phyloP scores from a whole-genome alignment of 2,329 filamentous ascomycete genomes.

The Teratosphaeria pseudoeucalypti region DNA sequence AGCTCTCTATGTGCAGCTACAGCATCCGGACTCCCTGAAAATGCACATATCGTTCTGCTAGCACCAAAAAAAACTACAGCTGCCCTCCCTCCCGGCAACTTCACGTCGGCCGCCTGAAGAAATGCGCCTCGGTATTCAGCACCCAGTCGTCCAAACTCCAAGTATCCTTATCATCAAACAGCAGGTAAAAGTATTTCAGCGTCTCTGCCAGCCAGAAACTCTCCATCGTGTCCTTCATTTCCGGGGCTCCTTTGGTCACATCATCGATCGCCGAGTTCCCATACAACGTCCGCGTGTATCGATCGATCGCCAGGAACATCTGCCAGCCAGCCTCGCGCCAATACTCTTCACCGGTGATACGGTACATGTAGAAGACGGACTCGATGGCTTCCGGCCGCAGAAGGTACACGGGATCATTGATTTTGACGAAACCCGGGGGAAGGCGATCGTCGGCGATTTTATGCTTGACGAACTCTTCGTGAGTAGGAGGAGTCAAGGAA shows the following conservation, averaged over 20 bases:
- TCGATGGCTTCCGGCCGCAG: constrained; percentile 69
- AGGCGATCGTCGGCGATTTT: constrained; percentile 29
- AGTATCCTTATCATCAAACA: constrained; percentile 60
- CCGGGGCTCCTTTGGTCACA: constrained; percentile 39
- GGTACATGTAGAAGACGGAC: constrained; percentile 81
- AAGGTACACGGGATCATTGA: constrained; percentile 30
- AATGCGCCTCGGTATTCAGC: constrained; percentile 48
- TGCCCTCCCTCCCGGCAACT: too few relatives aligned
- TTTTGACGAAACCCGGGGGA: constrained; percentile 30
- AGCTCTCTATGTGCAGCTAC: too few relatives aligned
- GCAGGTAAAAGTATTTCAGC: constrained; percentile 81
- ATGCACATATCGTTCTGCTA: too few relatives aligned
- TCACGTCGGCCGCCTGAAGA: constrained; percentile 24
- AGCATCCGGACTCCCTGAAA: too few relatives aligned
- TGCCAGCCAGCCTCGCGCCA: constrained; percentile 78
- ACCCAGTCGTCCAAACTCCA: constrained; percentile 60
- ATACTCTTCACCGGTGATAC: constrained; percentile 65
- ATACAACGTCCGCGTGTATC: constrained; percentile 52
- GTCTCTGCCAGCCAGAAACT: constrained; percentile 72
- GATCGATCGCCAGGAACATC: constrained; percentile 67
- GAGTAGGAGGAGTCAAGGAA: constrained; percentile 8
- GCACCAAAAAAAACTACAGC: too few relatives aligned
- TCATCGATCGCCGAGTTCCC: constrained; percentile 63
- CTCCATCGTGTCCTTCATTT: constrained; percentile 59
- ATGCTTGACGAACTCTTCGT: constrained; percentile 22